Evolutionary conservation across 1,284 basidiomycete genomes (phyloP), one percentile per base, ranked within the genome.

Genomic region (Ceratobasidium sp.): DNA sequence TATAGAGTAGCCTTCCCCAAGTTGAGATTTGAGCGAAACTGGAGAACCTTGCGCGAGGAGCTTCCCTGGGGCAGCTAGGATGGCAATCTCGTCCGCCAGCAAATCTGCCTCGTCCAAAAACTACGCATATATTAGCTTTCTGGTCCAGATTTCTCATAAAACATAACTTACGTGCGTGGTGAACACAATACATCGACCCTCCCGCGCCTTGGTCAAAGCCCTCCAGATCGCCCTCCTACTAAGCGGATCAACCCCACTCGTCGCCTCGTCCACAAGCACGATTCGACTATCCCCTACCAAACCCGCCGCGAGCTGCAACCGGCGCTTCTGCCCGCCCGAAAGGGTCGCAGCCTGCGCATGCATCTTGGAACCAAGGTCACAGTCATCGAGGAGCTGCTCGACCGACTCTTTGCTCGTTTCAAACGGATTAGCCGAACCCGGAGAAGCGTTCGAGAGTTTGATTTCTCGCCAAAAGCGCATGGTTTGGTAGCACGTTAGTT

Each of bases 41-140:
- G 93, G 93, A 0, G 90, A 87, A 7, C 92, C 93, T 58, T 90
- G 85, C 0, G 92, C 92, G 2, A 94, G 87, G 1, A 94, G 84
- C 79, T 90, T 91, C 10, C 93, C 93, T 2, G 93, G 93, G 0
- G 91, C 89, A 28, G 91, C 90, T 4, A 95, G 85, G 65, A 94
- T 90, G 0, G 91, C 91, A 64, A 95, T 92, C 13, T 89, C 86
- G 79, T 94, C 93, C 0, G 90, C 93, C 10, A 95, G 85, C 17
- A 94, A 85, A 81, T 94, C 93, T 0, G 92, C 92, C 83, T 95
- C 93, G 79, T 95, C 93, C 3, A 94, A 86, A 83, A 94, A 92
- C 88, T 90, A 79, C 23, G 45, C 15, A 78, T 76, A 53, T 33
- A 23, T 58, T 28, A 47, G 23, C 15, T 47, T 39, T 15, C 51